Evolutionary conservation across 31 red algal genomes (phyloP), one percentile per base, ranked within the genome.

Genomic region (Porphyra umbilicalis): DNA sequence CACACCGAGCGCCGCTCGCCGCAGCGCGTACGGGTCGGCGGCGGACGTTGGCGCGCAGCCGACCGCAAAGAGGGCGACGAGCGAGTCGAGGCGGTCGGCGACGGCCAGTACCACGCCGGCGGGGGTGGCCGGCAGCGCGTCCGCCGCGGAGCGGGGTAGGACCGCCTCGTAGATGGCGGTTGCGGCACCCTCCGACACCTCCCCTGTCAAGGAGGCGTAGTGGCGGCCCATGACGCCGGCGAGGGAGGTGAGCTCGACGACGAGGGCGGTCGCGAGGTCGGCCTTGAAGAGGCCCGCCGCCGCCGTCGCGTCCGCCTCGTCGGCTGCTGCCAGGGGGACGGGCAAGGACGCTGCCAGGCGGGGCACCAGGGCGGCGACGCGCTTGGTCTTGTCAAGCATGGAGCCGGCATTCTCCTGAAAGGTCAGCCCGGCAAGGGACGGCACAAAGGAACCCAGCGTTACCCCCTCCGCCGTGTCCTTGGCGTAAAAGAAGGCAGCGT

Each of bases 401-500:
- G 88, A 92, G 16, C 97, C 97, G 0, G 96, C 77, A 25, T 75
- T 35, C 79, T 99, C 92, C 77, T 99, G 93, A 84, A 99, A 99
- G 33, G 88, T 94, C 7, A 99, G 44, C 32, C 97, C 91, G 15
- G 75, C 78, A 1, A 99, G 91, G 25, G 88, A 68, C 29, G 89
- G 88, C 13, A 91, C 83, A 83, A 95, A 93, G 38, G 84, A 83
- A 10, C 16, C 88, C 42, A 99, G 87, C 74, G 80, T 85, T 79
- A 86, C 90, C n/a, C 80, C 83, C 78, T 94, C 77, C 6, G 57
- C 57, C 4, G 86, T 85, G 84, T 99, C 97, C 34, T 95, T 93
- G 20, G 88, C 78, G 85, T 99, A 96, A 81, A 99, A 99, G 79
- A 96, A 99, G 31, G 86, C 85, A 6, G 97, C 97, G 82, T 99